Evolutionary conservation across 805 yeast genomes (phyloP).

Genomic region (Pichia exigua): DNA sequence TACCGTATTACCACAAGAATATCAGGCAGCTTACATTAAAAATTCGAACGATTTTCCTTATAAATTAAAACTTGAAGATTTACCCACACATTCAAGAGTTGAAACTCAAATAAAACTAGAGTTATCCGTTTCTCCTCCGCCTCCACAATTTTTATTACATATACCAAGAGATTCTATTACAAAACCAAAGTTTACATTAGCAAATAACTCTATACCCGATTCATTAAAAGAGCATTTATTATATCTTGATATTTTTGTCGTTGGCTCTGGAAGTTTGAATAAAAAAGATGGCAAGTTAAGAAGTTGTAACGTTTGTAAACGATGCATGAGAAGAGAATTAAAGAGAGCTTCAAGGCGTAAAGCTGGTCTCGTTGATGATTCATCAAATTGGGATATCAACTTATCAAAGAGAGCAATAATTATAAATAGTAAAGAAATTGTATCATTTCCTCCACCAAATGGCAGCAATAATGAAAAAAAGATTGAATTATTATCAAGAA

Average conservation of each 20-base stretch:
- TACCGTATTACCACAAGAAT: constrained; percentile 24
- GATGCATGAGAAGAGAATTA: constrained; percentile 88
- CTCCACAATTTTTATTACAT: constrained; percentile 63
- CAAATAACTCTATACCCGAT: constrained; percentile 37
- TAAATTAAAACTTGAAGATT: constrained; percentile 44
- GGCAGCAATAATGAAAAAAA: constrained; percentile 28
- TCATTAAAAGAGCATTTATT: constrained; percentile 47
- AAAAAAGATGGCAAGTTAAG: constrained; percentile 14
- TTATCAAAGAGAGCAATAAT: constrained; percentile 76
- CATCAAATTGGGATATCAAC: constrained; percentile 67
- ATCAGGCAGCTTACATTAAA: constrained; percentile 15
- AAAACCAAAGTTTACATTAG: constrained; percentile 72
- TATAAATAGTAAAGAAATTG: constrained; percentile 84
- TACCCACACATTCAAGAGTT: constrained; percentile 82
- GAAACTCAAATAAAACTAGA: constrained; percentile 89
- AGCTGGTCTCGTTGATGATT: constrained; percentile 65
- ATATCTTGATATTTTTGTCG: constrained; percentile 72
- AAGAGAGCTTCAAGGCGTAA: constrained; percentile 92
- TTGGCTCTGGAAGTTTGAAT: constrained; percentile 25
- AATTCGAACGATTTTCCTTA: constrained; percentile 33
- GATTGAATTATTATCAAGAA: constrained; percentile 55
- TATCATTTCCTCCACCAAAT: constrained; percentile 59
- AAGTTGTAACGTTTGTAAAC: constrained; percentile 70
- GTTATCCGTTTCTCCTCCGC: constrained; percentile 65
- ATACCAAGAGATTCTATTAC: constrained; percentile 84